Conservation (phyloP, 1,139 yeast genomes). For the Sugiyamaella grinbergsii region DNA sequence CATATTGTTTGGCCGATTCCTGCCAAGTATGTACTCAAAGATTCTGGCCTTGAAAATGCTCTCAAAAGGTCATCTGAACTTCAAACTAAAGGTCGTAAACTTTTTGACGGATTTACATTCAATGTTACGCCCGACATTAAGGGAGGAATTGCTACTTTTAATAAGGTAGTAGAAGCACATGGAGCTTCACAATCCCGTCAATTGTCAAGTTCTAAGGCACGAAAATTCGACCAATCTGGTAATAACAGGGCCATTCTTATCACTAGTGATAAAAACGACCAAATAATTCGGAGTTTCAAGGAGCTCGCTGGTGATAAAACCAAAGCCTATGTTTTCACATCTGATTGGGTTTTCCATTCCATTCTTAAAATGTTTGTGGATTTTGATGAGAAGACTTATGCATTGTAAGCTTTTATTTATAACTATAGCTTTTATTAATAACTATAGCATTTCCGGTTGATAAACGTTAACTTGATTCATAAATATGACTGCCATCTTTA, state of each 20-base stretch:
- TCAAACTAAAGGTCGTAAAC: constrained; percentile 38
- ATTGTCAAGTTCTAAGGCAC: constrained; percentile 20
- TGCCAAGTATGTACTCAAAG: constrained; percentile 39
- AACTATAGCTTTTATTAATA: not conserved
- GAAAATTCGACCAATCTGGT: constrained; percentile 19
- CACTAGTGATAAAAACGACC: constrained; percentile 21
- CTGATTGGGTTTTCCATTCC: constrained; percentile 29
- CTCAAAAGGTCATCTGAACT: constrained; percentile 29
- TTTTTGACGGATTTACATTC: constrained; percentile 52
- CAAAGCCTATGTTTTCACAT: constrained; percentile 19
- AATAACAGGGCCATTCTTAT: constrained; percentile 22
- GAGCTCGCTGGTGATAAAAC: constrained; percentile 6
- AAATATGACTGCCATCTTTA: no score
- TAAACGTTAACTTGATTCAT: no score
- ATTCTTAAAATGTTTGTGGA: constrained; percentile 28
- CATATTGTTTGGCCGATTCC: constrained; percentile 28
- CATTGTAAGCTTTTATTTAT: no score
- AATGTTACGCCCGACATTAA: constrained; percentile 63
- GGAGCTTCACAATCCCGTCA: constrained; percentile 49
- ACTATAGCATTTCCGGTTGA: no score
- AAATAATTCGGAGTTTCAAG: constrained; percentile 19
- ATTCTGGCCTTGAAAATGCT: constrained; percentile 31
- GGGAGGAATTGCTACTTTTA: constrained; percentile 67
- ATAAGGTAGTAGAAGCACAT: constrained; percentile 65
- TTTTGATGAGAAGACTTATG: constrained; percentile 1